Percentiles rank a stretch among this genome's conserved stretches.
These are phyloP conservation scores for Solanum neorickii DNA, from an alignment of 257 asterid genomes.

Conservation along the genomic window DNA sequence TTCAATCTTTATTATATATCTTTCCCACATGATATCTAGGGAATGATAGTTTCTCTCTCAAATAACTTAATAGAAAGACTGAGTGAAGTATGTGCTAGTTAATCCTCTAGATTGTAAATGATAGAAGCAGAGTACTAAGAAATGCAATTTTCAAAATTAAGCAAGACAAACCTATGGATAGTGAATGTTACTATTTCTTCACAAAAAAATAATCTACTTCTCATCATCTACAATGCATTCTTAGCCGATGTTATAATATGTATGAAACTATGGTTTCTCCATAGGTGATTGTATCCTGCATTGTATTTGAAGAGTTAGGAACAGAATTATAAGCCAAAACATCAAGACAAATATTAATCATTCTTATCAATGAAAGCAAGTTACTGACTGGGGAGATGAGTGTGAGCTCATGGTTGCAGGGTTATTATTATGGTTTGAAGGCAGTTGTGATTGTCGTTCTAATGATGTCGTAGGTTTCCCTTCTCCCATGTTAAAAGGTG, in stretches of 20 bases:
- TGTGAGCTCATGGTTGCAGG: slow-evolving; percentile 46
- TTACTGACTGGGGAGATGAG: slow-evolving; percentile 64
- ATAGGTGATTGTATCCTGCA: slow-evolving; percentile 60
- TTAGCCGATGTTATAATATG: slow-evolving; percentile 65
- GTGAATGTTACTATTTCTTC: slow-evolving; percentile 61
- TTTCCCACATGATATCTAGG: not conserved
- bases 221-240: slow-evolving; percentile 67
- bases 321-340: not conserved
- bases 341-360: not conserved
- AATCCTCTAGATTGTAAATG: not conserved
- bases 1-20: no score
- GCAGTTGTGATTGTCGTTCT: slow-evolving; percentile 57
- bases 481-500: slow-evolving; percentile 43
- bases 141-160: not conserved
- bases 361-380: slow-evolving; percentile 2
- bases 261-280: slow-evolving; percentile 55
- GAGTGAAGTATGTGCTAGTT: not conserved
- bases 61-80: not conserved
- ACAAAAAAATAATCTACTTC: slow-evolving; percentile 55
- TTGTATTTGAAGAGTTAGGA: not conserved
- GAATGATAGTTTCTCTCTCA: not conserved
- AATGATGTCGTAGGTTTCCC: slow-evolving; percentile 45
- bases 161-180: slow-evolving; percentile 41
- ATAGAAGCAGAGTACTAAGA: not conserved
- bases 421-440: slow-evolving; percentile 36